These are phyloP conservation scores for Panicum hallii DNA, from an alignment of 202 grass and related monocot species.

Conservation along the genomic window DNA sequence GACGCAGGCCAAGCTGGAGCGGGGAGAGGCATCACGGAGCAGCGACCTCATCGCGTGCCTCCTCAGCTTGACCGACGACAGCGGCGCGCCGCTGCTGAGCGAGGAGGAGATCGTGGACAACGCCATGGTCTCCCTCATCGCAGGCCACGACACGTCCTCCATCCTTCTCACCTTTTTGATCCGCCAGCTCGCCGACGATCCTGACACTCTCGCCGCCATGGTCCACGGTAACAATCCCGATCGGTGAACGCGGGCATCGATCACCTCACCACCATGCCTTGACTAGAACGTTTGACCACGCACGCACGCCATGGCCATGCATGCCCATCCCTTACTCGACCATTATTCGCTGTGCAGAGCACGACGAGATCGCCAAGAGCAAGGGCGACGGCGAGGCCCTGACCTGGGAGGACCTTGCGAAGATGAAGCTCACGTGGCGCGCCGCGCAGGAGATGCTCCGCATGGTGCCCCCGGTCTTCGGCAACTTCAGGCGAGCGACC, in stretches of 20 bases:
- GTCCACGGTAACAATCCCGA: conserved; percentile 37
- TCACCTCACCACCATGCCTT: no score
- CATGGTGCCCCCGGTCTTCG: conserved; percentile 41
- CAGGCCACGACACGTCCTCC: conserved; percentile 57
- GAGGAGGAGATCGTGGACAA: conserved; percentile 41
- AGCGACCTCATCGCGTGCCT: conserved; percentile 51
- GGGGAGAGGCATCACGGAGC: background rate
- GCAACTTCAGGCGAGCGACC: conserved; percentile 31
- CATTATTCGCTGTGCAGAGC: background rate
- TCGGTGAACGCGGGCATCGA: no score
- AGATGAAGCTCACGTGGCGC: conserved; percentile 50
- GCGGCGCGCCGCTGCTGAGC: background rate
- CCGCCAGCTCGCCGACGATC: conserved; percentile 56
- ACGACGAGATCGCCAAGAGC: conserved; percentile 41
- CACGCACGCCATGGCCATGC: no score
- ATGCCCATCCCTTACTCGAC: no score
- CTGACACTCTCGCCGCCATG: conserved; percentile 35
- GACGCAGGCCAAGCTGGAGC: conserved; percentile 25
- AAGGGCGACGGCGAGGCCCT: conserved; percentile 37
- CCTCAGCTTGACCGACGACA: conserved; percentile 15
- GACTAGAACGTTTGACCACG: no score
- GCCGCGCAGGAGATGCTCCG: conserved; percentile 44
- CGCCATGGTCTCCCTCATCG: conserved; percentile 36
- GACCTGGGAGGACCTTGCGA: conserved; percentile 42
- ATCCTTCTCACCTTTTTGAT: conserved; percentile 61